Conservation (phyloP, 192 early-diverging fungal genomes). For the Anaeromyces robustus region DNA sequence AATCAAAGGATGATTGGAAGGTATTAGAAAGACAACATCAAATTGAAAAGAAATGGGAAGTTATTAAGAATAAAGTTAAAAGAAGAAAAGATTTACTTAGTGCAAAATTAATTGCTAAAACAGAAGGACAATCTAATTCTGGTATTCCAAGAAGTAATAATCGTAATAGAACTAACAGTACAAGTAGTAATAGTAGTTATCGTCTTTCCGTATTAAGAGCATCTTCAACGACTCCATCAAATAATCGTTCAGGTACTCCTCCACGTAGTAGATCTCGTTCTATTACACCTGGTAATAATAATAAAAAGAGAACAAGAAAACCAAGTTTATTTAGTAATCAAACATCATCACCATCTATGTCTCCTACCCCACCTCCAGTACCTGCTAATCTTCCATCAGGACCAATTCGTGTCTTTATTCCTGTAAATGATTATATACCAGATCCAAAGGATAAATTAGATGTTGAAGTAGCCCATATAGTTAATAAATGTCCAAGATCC, state of each 20-base stretch:
- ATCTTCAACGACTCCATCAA: background rate
- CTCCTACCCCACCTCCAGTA: background rate
- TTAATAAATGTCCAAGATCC: slow-evolving; percentile 36
- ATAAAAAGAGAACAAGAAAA: background rate
- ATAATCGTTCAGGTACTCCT: background rate
- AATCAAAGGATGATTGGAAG: background rate
- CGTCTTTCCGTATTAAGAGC: background rate
- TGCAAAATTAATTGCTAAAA: background rate
- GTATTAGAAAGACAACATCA: background rate
- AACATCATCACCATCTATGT: background rate
- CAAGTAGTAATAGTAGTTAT: background rate
- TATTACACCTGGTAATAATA: background rate
- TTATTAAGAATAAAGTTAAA: background rate
- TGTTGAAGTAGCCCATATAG: slow-evolving; percentile 36
- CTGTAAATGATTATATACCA: slow-evolving; percentile 12
- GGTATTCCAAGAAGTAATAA: background rate
- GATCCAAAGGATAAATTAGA: slow-evolving; percentile 38
- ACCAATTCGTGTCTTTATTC: background rate
- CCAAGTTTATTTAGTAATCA: background rate
- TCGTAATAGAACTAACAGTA: background rate
- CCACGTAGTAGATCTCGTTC: background rate
- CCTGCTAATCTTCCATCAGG: background rate
- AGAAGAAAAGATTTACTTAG: background rate
- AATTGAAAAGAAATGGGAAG: background rate
- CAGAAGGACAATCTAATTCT: background rate